Evolutionary conservation across 169 alveolate genomes (phyloP).

Genomic region (Plasmodium gaboni): DNA sequence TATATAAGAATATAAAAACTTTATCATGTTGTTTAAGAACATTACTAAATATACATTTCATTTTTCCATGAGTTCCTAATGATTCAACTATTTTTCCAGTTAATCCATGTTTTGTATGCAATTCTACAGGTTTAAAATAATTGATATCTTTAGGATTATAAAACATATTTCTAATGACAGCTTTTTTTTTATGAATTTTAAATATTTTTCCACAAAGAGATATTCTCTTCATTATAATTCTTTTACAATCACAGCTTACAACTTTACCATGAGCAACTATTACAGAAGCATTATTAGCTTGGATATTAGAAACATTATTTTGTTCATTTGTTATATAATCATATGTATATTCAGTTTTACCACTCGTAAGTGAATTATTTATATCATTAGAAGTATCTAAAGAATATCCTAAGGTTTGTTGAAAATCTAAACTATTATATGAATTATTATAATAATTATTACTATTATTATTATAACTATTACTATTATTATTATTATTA

Average conservation of each 20-base stretch:
- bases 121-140: conserved; percentile 97
- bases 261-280: conserved; percentile 92
- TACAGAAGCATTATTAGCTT: not conserved
- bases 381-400: not conserved
- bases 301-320: not conserved
- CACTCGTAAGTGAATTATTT: not conserved
- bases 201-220: conserved; percentile 97
- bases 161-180: conserved; percentile 98
- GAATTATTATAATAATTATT: too few species aligned
- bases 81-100: conserved; percentile 97
- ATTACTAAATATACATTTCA: conserved; percentile 98
- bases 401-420: not conserved
- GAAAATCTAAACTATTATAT: not conserved
- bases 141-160: conserved; percentile 96
- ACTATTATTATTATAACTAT: too few species aligned
- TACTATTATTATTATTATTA: too few species aligned
- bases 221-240: conserved; percentile 96
- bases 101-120: conserved; percentile 96
- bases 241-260: conserved; percentile 92
- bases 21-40: conserved; percentile 96
- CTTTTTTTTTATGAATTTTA: conserved; percentile 95
- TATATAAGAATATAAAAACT: conserved; percentile 93
- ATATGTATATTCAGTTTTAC: too few species aligned
- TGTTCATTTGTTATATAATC: too few species aligned
- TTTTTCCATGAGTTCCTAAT: conserved; percentile 99